phyloP scores from a whole-genome alignment of 371 early-diverging fungal genomes.

The Mucor plumbeus region DNA sequence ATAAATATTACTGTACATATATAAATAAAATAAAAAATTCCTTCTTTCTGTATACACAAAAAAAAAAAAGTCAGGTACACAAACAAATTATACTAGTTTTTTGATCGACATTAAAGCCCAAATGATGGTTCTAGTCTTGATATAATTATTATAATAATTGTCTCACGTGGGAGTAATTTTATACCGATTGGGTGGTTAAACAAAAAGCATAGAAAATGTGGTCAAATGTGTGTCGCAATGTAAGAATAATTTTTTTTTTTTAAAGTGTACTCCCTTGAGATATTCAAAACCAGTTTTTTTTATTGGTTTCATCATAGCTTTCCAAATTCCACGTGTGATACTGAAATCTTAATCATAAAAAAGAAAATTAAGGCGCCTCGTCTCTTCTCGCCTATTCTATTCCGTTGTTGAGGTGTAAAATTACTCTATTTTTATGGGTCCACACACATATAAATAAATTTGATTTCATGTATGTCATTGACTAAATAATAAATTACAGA shows the following conservation, averaged over 20 bases:
- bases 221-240: constrained; percentile 4
- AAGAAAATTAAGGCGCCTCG: constrained; percentile 7
- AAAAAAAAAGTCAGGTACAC: constrained; percentile 6
- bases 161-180: constrained; percentile 11
- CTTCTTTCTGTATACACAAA: not conserved
- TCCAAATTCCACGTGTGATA: constrained; percentile 11
- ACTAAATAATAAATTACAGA: not conserved
- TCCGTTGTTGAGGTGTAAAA: not conserved
- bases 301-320: constrained; percentile 5
- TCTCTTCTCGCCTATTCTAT: not conserved
- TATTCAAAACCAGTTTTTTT: constrained; percentile 12
- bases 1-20: constrained; percentile 6
- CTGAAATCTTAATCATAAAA: not conserved
- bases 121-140: constrained; percentile 5
- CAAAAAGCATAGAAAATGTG: constrained; percentile 9
- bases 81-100: not conserved
- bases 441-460: not conserved
- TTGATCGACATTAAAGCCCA: constrained; percentile 9
- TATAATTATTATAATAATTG: not conserved
- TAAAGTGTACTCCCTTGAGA: constrained; percentile 4
- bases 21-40: constrained; percentile 1
- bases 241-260: not conserved
- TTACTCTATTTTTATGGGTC: not conserved
- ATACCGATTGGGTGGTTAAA: constrained; percentile 13
- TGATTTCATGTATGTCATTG: not conserved